These are phyloP conservation scores for Plectosphaerella cucumerina DNA, from an alignment of 2,329 filamentous ascomycete genomes.

Conservation along the genomic window DNA sequence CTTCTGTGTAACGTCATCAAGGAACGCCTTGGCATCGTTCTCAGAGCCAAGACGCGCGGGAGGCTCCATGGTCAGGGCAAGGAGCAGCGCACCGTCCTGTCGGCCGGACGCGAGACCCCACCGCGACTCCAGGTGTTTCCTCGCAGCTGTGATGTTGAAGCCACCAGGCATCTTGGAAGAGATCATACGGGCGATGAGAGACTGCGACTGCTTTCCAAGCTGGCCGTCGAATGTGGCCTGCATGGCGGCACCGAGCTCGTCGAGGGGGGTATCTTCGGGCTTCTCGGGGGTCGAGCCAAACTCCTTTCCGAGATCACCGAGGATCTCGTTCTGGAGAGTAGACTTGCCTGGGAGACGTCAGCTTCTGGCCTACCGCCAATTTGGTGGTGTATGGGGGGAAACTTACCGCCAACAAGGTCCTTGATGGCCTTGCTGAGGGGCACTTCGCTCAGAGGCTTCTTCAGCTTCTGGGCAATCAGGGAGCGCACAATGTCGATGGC, in stretches of 20 bases:
- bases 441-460: conserved; percentile 86
- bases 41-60: conserved; percentile 84
- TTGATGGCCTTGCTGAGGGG: conserved; percentile 97
- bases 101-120: conserved; percentile 85
- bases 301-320: conserved; percentile 96
- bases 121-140: conserved; percentile 91
- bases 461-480: conserved; percentile 93
- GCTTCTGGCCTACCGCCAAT: not conserved
- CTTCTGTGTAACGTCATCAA: conserved; percentile 85
- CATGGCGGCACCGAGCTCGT: conserved; percentile 92
- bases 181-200: conserved; percentile 87
- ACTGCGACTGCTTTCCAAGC: conserved; percentile 92
- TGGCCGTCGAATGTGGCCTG: conserved; percentile 99
- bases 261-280: conserved; percentile 93
- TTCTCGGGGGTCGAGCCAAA: conserved; percentile 98
- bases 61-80: conserved; percentile 92
- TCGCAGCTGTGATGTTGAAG: conserved; percentile 94
- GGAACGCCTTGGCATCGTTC: conserved; percentile 83
- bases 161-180: conserved; percentile 99
- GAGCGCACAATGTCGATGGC: conserved; percentile 87
- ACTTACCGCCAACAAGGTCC: conserved; percentile 91
- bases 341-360: conserved; percentile 69
- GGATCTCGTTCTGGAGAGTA: conserved; percentile 96
- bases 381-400: not conserved
- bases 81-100: conserved; percentile 84